Conservation (phyloP, 1,284 basidiomycete species). For the Ustilago shanxiensis region DNA sequence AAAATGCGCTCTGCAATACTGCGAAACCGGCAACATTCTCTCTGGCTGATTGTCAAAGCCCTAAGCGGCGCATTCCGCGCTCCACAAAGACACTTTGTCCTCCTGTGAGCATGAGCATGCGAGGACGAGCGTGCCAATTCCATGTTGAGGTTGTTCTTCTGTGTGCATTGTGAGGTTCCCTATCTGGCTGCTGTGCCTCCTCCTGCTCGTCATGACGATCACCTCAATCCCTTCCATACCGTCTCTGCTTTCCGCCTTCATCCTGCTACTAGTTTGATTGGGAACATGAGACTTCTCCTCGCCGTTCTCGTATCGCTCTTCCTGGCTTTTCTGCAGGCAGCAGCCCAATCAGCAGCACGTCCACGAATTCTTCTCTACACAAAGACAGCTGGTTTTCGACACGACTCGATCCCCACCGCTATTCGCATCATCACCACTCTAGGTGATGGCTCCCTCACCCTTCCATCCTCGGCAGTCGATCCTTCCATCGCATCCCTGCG, state of each 20-base stretch:
- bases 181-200: not conserved
- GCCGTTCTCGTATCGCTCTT: not conserved
- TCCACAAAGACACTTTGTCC: not conserved
- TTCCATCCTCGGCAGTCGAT: constrained; percentile 71
- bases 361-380: constrained; percentile 63
- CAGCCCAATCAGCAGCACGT: constrained; percentile 1
- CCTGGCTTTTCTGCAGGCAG: constrained; percentile 4
- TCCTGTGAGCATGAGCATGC: not conserved
- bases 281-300: constrained; percentile 3
- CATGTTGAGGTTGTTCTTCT: no score
- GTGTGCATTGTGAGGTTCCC: no score
- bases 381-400: constrained; percentile 72
- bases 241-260: no score
- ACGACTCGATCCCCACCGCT: constrained; percentile 82
- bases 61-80: not conserved
- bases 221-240: not conserved
- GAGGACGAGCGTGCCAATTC: no score
- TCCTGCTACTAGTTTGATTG: not conserved
- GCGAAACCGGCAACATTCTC: not conserved
- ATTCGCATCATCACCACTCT: constrained; percentile 75
- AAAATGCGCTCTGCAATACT: no score
- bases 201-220: not conserved
- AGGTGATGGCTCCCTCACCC: constrained; percentile 76
- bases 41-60: not conserved
- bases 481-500: constrained; percentile 22